A percentile compares a stretch with the other conserved stretches of the same genome.
These are phyloP conservation scores for Tilletia indica DNA, from an alignment of 1,284 basidiomycete genomes.

Conservation along the genomic window DNA sequence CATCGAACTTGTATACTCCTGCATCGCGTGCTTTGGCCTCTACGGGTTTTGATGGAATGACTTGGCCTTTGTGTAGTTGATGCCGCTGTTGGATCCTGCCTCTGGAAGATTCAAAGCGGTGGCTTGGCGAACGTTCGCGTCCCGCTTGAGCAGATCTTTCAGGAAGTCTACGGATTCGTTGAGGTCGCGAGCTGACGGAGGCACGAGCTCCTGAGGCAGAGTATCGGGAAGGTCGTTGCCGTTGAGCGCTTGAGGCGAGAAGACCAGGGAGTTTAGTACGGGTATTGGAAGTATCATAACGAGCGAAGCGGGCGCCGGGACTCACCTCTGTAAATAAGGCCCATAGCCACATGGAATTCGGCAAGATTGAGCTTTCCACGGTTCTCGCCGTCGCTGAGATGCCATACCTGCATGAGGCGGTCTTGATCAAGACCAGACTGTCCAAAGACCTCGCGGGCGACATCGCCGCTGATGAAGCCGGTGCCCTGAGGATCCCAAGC, in stretches of 20 bases:
- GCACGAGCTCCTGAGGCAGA: slow-evolving; percentile 84
- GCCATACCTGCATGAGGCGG: slow-evolving; percentile 90
- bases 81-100: slow-evolving; percentile 51
- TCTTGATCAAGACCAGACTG: slow-evolving; percentile 86
- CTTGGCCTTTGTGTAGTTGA: slow-evolving; percentile 65
- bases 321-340: slow-evolving; percentile 89
- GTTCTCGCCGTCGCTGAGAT: slow-evolving; percentile 51
- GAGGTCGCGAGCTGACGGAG: slow-evolving; percentile 86
- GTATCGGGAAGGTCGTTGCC: slow-evolving; percentile 85
- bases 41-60: slow-evolving; percentile 65
- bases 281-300: neutral
- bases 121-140: slow-evolving; percentile 60
- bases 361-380: slow-evolving; percentile 68
- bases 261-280: neutral
- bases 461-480: slow-evolving; percentile 83
- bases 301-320: slow-evolving; percentile 30
- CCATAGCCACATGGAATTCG: slow-evolving; percentile 99
- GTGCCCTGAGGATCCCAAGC: slow-evolving; percentile 84
- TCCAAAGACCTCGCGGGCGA: slow-evolving; percentile 89
- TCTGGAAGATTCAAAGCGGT: slow-evolving; percentile 57
- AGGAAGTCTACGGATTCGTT: slow-evolving; percentile 87
- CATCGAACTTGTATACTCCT: slow-evolving; percentile 85
- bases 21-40: slow-evolving; percentile 71
- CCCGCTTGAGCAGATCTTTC: slow-evolving; percentile 84
- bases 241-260: slow-evolving; percentile 59